Base-by-base conservation (phyloP, 371 early-diverging fungal genomes). In the Umbelopsis sp. region DNA sequence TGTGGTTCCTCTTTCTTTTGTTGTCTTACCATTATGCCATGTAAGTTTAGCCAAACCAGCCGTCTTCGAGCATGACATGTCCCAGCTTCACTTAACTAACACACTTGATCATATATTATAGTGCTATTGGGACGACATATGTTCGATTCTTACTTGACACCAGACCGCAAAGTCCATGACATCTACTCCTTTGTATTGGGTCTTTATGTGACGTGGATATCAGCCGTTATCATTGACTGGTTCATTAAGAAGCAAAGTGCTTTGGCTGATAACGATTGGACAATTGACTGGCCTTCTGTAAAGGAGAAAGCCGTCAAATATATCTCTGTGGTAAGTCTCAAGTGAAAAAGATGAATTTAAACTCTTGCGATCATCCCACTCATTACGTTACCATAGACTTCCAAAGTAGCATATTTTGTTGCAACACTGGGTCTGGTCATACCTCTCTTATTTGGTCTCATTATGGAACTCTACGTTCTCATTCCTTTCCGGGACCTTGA, bases 141-240 rank as follows among this genome's bases (percentile, higher is more conserved):
- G 16, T 77, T 83, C 65, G 63, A 72, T 35, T n/a, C 52, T 4
- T 65, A 67, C 35, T 50, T 84, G 0, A 44, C 45, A 0, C 48
- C 75, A 8, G 57, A 69, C 2, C 65, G 64, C 3, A 69, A 71
- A 16, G 81, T 88, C 1, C 89, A 90, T 66, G 91, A 90, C 64
- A 65, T 87, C 2, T 90, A 90, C 65, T 72, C 89, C 16, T 83
- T 91, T 69, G 74, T 70, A 10, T 72, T 79, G 16, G 83, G 83
- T 16, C 69, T 79, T 6, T 83, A 80, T 64, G 29, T 78, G 7
- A 80, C 80, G 80, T 69, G 71, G 25, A 65, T 76, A 22, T 52
- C 76, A 3, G 71, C 69, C 14, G 67, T 68, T 18, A 18, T 71
- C 3, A 63, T 69, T 63, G 68, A 70, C 52, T 77, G 78, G 79